Conservation (phyloP, 805 yeast species). For the Lipomyces oligophaga region DNA sequence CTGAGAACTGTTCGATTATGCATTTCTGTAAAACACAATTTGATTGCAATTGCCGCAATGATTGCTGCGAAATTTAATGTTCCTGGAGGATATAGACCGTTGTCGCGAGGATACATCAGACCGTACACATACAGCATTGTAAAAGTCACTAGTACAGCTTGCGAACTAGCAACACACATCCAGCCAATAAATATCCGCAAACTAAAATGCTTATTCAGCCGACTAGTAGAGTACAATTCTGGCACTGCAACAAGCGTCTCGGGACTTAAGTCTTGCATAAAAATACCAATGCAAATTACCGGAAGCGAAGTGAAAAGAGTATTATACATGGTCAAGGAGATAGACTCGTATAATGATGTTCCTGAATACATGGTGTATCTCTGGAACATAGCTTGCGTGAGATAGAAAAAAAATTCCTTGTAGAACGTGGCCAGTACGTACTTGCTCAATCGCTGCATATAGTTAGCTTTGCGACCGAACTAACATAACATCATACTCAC, state of each 20-base stretch:
- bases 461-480: neutral
- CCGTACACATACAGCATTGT: slow-evolving; percentile 69
- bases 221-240: slow-evolving; percentile 60
- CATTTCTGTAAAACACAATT: slow-evolving; percentile 78
- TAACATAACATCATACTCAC: slow-evolving; percentile 3
- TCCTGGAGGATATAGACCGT: slow-evolving; percentile 78
- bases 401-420: slow-evolving; percentile 85
- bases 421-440: slow-evolving; percentile 91
- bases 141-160: slow-evolving; percentile 69
- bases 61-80: slow-evolving; percentile 68
- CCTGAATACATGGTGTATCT: slow-evolving; percentile 86
- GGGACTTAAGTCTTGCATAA: slow-evolving; percentile 85
- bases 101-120: slow-evolving; percentile 56
- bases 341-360: slow-evolving; percentile 85
- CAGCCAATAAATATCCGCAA: slow-evolving; percentile 65
- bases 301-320: slow-evolving; percentile 92
- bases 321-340: slow-evolving; percentile 97
- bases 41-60: slow-evolving; percentile 68
- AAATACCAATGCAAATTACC: slow-evolving; percentile 89
- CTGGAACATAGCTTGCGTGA: slow-evolving; percentile 85
- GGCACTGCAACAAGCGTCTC: slow-evolving; percentile 89
- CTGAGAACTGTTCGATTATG: slow-evolving; percentile 63
- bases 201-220: slow-evolving; percentile 67
- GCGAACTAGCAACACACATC: slow-evolving; percentile 72
- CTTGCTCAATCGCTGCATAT: slow-evolving; percentile 65